Base-by-base conservation (phyloP, 2,329 filamentous ascomycete species). In the Pseudocercospora fijiensis region DNA sequence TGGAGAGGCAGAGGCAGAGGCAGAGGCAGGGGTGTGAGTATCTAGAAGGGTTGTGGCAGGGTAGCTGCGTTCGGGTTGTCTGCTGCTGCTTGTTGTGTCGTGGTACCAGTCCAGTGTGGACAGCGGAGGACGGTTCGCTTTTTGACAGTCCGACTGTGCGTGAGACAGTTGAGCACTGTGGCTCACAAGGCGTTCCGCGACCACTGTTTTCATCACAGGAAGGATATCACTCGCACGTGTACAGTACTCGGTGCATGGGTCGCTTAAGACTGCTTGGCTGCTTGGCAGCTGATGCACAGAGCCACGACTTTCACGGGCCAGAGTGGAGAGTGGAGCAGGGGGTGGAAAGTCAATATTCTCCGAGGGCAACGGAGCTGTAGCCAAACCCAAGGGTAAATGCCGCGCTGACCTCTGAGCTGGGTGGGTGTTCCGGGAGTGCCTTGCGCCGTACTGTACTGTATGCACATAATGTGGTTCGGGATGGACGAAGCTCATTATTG, bases 231-330 rank as follows among this genome's bases (percentile, higher is more conserved):
- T 41, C 45, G 45, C 45, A 49, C 45, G 45, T 49, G 45, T 49
- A 37, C 30, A 37, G 7, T 7, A 10, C 18, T 28, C 8, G 9
- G 11, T 28, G 11, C 26, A 53, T 30, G 49, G 49, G 3, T 53
- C 49, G 49, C 49, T 52, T 52, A 22, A 52, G 24, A 52, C 24
- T 52, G 20, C 24, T 26, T 26, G n/a, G n/a, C n/a, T n/a, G n/a
- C n/a, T n/a, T n/a, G n/a, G 49, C 20, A 51, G 16, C 24, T 27
- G 10, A 28, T 24, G 10, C 49, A 27, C 13, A 26, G 11, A 28
- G 26, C 49, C 49, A 53, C 49, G 49, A 53, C 49, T 53, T 53
- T 53, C 49, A 30, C 26, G 2, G n/a, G n/a, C n/a, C n/a, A n/a
- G n/a, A n/a, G 24, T 28, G 49, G 24, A 53, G 49, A 9, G 22